phyloP scores from a whole-genome alignment of 257 asterid species.

The Capsicum chinense region DNA sequence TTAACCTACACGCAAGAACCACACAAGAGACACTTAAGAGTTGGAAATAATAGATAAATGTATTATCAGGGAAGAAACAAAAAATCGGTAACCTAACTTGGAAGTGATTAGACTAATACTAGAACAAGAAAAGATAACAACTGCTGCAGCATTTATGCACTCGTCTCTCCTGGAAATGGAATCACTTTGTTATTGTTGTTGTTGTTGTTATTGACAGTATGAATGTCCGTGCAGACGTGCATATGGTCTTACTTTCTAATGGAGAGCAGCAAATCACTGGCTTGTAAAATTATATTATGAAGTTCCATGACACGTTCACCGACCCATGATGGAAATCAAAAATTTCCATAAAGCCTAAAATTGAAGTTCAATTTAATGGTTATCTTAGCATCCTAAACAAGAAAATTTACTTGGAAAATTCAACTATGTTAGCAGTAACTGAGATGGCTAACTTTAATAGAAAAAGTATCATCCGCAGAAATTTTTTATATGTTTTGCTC shows the following conservation, averaged over 20 bases:
- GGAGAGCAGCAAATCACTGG: background rate
- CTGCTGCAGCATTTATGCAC: constrained; percentile 3
- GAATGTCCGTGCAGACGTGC: background rate
- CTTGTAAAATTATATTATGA: background rate
- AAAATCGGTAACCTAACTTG: background rate
- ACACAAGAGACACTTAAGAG: background rate
- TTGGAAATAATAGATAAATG: background rate
- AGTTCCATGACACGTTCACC: background rate
- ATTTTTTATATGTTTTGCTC: background rate
- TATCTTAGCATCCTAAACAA: background rate
- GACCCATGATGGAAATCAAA: background rate
- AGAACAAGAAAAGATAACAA: background rate
- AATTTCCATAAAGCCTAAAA: background rate
- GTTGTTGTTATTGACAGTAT: background rate
- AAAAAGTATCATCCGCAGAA: background rate
- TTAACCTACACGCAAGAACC: constrained; percentile 48
- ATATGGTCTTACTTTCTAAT: background rate
- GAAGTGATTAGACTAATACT: background rate
- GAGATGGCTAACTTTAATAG: background rate
- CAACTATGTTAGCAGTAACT: background rate
- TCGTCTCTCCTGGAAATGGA: background rate
- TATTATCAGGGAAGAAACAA: background rate
- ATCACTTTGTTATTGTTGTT: background rate
- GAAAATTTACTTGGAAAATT: constrained; percentile 11
- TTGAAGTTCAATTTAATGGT: background rate